Conservation (phyloP, 23 red algal species). For the Agarophyton chilense region DNA sequence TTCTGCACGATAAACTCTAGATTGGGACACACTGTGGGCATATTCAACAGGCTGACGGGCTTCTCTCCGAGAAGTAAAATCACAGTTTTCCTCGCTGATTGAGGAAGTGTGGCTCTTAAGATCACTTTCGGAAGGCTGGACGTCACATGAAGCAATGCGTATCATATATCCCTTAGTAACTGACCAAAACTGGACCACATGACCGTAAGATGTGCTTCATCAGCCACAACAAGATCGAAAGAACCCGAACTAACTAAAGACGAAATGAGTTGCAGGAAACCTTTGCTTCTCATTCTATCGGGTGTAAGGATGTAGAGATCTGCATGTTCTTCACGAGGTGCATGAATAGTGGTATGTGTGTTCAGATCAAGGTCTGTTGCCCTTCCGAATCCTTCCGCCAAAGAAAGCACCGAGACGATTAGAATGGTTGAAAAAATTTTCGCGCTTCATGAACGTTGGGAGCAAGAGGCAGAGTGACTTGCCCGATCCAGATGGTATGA, state of each 20-base stretch:
- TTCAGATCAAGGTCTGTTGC: not conserved
- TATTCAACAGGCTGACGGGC: not conserved
- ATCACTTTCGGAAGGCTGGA: not conserved
- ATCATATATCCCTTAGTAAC: not conserved
- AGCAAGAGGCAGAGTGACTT: not conserved
- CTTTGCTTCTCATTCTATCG: not conserved
- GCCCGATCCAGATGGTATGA: conserved; percentile 21
- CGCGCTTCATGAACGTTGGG: not conserved
- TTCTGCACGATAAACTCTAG: not conserved
- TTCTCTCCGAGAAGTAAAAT: not conserved
- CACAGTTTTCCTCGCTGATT: not conserved
- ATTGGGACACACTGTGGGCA: not conserved
- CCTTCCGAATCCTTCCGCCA: not conserved
- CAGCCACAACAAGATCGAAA: not conserved
- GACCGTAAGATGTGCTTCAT: not conserved
- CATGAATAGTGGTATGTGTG: not conserved
- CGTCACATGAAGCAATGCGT: not conserved
- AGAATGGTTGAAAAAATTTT: not conserved
- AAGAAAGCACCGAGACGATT: not conserved
- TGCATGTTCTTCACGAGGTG: not conserved
- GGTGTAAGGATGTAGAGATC: conserved; percentile 2
- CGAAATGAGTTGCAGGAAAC: not conserved
- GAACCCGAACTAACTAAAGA: not conserved
- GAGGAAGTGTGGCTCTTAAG: not conserved
- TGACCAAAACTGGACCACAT: not conserved